These are phyloP conservation scores for Butyriboletus appendiculatus DNA, from an alignment of 1,284 basidiomycete genomes.

Conservation along the genomic window DNA sequence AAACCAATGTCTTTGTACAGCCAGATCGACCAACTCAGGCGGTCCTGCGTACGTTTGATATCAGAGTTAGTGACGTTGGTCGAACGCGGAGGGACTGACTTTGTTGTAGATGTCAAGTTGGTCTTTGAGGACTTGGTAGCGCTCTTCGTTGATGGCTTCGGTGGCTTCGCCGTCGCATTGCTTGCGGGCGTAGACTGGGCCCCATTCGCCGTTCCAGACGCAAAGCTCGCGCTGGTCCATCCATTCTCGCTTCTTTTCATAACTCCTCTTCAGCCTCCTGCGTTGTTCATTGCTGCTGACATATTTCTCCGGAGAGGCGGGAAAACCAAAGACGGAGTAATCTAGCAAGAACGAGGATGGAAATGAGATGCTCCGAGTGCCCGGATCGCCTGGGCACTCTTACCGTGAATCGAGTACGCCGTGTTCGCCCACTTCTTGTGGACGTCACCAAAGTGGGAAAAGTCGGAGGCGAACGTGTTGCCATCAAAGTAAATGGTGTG, in stretches of 20 bases:
- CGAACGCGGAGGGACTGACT: slow-evolving; percentile 31
- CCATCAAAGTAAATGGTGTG: slow-evolving; percentile 71
- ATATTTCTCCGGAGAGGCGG: slow-evolving; percentile 60
- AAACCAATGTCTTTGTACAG: slow-evolving; percentile 86
- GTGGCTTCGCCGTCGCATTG: slow-evolving; percentile 59
- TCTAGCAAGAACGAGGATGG: slow-evolving; percentile 13
- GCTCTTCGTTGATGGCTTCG: slow-evolving; percentile 64
- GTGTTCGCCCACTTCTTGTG: slow-evolving; percentile 59
- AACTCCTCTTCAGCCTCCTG: slow-evolving; percentile 50
- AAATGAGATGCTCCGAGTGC: not conserved
- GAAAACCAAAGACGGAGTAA: slow-evolving; percentile 65
- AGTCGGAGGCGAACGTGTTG: slow-evolving; percentile 78
- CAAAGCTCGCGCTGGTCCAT: slow-evolving; percentile 64
- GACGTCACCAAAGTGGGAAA: slow-evolving; percentile 65
- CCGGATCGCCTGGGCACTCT: not conserved
- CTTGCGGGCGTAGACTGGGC: slow-evolving; percentile 60
- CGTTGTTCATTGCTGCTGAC: slow-evolving; percentile 54
- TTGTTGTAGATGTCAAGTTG: slow-evolving; percentile 75
- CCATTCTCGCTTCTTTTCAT: slow-evolving; percentile 69
- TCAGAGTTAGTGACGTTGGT: not conserved
- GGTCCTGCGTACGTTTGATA: slow-evolving; percentile 46
- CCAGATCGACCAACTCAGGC: slow-evolving; percentile 82
- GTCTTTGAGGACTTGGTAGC: slow-evolving; percentile 68
- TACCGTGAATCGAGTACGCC: slow-evolving; percentile 76
- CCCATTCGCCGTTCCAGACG: slow-evolving; percentile 81